Evolutionary conservation across 225 moss, liverwort and hornwort species (phyloP), one percentile per base, ranked within the genome.

Genomic region (Sphagnum contortum): DNA sequence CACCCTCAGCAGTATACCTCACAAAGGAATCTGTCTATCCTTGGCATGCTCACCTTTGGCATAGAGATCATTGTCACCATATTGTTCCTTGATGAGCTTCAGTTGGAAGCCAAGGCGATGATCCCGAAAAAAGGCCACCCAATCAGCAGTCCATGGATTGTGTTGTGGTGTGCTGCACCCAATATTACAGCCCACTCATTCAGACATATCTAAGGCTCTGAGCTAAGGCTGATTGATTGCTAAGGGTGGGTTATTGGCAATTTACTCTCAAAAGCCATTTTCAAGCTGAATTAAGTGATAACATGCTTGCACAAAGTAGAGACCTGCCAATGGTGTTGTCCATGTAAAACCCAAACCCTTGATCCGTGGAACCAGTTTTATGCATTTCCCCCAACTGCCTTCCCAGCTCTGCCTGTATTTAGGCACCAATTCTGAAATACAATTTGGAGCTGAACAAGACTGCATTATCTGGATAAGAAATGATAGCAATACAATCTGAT

Each of bases 271-370:
- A 29, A 29, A 29, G 29, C 29, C 29, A 29, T 29, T 29, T 29
- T 29, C 29, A 29, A 29, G 29, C 29, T 29, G 29, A 29, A 29
- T 29, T 29, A 29, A 29, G 29, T 29, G 29, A 29, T 29, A 29
- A 29, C 29, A 29, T 29, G 29, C 29, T 29, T 29, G 29, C 29
- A 29, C 29, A 60, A 7, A 60, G 59, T 46, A 48, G 10, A 44
- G 47, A 87, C 87, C 89, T 89, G 79, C 96, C 96, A 69, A 98
- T 93, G 1, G 93, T 93, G 71, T 98, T 98, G 69, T 98, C 90
- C 67, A 89, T 78, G 61, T 80, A 79, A 64, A 98, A 98, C 3
- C 98, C 98, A 48, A 89, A 98, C 3, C 91, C 98, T 58, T 78
- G 84, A 9, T 84, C 83, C 61, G 83, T 82, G 56, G 70, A 77